These are phyloP conservation scores for Nissolia schottii DNA, from an alignment of 306 rosid genomes.

Conservation along the genomic window DNA sequence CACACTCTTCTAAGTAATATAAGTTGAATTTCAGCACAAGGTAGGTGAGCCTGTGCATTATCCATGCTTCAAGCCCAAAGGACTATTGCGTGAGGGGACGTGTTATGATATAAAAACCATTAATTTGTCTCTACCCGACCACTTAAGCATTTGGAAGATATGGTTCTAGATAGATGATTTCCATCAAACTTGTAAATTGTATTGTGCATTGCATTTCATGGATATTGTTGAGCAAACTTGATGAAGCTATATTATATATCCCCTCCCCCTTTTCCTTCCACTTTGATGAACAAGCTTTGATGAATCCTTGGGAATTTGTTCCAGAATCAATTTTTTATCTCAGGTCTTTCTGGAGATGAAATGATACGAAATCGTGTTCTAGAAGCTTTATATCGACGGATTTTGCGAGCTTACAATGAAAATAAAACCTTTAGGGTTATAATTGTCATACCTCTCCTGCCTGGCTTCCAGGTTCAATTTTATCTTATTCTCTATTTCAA, in stretches of 20 bases:
- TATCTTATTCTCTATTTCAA: neutral
- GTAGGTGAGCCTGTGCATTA: no score
- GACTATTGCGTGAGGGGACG: no score
- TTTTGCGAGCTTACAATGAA: constrained; percentile 81
- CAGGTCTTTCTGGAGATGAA: constrained; percentile 93
- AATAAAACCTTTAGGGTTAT: constrained; percentile 83
- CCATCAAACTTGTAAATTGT: neutral
- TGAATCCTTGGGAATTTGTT: constrained; percentile 35
- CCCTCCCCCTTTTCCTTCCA: neutral
- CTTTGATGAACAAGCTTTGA: neutral
- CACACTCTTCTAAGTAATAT: no score
- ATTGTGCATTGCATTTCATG: neutral
- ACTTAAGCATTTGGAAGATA: no score
- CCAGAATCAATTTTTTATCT: constrained; percentile 97
- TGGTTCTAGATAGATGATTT: no score
- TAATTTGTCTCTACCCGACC: no score
- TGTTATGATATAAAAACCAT: no score
- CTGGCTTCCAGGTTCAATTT: constrained; percentile 88
- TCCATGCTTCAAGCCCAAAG: no score
- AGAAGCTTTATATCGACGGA: constrained; percentile 74
- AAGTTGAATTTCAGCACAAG: no score
- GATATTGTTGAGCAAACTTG: neutral
- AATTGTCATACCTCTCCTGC: constrained; percentile 89
- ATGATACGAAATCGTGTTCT: constrained; percentile 80
- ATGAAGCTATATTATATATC: neutral